These are phyloP conservation scores for Plasmodium falciparum DNA, from an alignment of 169 alveolate species.

Conservation along the genomic window DNA sequence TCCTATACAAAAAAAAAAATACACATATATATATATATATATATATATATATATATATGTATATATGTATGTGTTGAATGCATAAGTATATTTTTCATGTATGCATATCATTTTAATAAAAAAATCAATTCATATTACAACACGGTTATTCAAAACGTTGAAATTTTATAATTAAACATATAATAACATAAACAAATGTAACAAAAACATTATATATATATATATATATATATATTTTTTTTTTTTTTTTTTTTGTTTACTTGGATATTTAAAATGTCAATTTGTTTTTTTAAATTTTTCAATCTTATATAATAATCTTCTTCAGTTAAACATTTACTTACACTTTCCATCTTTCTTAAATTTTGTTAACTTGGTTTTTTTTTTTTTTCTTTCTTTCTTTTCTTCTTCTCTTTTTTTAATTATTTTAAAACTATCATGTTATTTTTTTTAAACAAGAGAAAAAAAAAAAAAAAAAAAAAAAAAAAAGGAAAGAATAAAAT, in stretches of 20 bases:
- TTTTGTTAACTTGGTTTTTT: constrained; percentile 12
- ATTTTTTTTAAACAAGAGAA: constrained; percentile 1
- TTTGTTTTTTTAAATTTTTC: constrained; percentile 68
- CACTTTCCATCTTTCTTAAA: constrained; percentile 52
- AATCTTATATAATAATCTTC: constrained; percentile 67
- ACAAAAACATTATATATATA: not conserved
- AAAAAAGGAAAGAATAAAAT: too few species aligned
- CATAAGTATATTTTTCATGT: too few species aligned
- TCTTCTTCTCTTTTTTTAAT: too few species aligned
- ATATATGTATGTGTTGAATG: not conserved
- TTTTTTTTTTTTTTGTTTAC: constrained; percentile 12
- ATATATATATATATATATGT: not conserved
- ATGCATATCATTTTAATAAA: too few species aligned
- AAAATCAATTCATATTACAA: too few species aligned
- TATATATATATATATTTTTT: not conserved
- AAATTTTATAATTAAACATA: too few species aligned
- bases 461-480: not conserved
- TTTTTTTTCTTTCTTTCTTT: constrained; percentile 20
- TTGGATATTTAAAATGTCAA: constrained; percentile 64
- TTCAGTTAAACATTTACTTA: constrained; percentile 23
- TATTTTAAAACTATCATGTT: constrained; percentile 21
- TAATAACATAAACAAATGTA: too few species aligned
- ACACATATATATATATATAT: not conserved
- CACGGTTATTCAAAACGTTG: too few species aligned
- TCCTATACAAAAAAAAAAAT: constrained; percentile 83